Evolutionary conservation across 2,329 filamentous ascomycete species (phyloP), one percentile per base, ranked within the genome.

Genomic region (Cucurbitaria berberidis): DNA sequence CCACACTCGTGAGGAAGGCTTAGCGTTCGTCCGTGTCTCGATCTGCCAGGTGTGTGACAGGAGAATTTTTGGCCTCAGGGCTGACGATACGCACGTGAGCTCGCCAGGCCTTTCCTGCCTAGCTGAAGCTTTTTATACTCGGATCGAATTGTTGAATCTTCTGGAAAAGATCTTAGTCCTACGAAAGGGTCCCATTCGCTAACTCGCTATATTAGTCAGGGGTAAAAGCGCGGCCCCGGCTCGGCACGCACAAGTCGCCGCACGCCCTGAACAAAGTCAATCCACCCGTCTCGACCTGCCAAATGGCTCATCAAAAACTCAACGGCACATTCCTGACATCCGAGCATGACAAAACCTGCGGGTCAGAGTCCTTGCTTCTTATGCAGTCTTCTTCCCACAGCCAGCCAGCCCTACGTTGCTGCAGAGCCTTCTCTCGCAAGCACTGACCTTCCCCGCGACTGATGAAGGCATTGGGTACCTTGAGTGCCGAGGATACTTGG

Each of bases 231-330:
- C 30, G 30, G 30, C 54, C 48, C 55, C 65, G 63, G 62, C 61
- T 66, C 65, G 65, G 63, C 59, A 61, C 65, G 65, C 60, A 59
- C 57, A 43, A 54, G 56, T 49, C 59, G 48, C 55, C 40, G 49
- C 45, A 44, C 46, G 55, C 54, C 52, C 52, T 53, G 50, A 42
- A 42, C 43, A 36, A 30, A n/a, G 36, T 36, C 36, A 10, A 39
- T 39, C 36, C 24, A 41, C 36, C 50, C 60, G 55, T 55, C 59
- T 57, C 43, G 57, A 53, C 59, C 51, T 51, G 42, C 36, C 50
- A 34, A 47, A 13, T 21, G 48, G 24, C 21, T n/a, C 32, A 19
- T 54, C 51, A 51, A 48, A 41, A 19, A 48, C n/a, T 51, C 49
- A 49, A 47, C 22, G 30, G 45, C 38, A 36, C 60, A 55, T 60